A percentile compares a stretch with the other conserved stretches of the same genome.
These are phyloP conservation scores for Santalum album DNA, from an alignment of 164 flowering plant genomes.

Conservation along the genomic window DNA sequence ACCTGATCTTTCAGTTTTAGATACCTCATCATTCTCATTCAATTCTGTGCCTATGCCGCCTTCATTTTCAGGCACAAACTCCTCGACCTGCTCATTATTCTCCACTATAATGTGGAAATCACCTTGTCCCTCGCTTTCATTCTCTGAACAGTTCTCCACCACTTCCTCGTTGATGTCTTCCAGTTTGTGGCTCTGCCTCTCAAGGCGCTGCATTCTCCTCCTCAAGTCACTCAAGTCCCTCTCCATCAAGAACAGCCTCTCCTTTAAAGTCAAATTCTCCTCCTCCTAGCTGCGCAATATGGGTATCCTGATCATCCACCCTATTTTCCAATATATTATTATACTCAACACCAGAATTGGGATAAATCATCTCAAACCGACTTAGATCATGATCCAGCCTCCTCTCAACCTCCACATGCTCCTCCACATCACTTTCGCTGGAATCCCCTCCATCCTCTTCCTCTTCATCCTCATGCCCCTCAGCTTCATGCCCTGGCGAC, in stretches of 20 bases:
- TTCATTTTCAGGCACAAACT: constrained; percentile 8
- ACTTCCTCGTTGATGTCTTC: constrained; percentile 56
- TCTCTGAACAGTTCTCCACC: constrained; percentile 38
- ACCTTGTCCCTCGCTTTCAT: constrained; percentile 39
- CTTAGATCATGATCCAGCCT: constrained; percentile 93
- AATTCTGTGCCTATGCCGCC: neutral
- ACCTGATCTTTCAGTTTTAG: neutral
- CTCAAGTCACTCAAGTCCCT: constrained; percentile 69
- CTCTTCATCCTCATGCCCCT: constrained; percentile 46
- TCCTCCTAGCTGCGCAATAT: constrained; percentile 88
- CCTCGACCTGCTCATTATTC: constrained; percentile 19
- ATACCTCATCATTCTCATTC: constrained; percentile 8
- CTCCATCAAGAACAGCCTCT: constrained; percentile 84
- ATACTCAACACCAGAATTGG: constrained; percentile 40
- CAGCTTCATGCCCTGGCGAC: constrained; percentile 53
- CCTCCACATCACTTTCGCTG: constrained; percentile 94
- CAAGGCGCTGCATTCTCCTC: constrained; percentile 65
- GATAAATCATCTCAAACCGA: constrained; percentile 89
- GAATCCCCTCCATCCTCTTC: constrained; percentile 67
- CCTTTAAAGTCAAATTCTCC: constrained; percentile 82
- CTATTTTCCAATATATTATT: constrained; percentile 63
- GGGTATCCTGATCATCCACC: constrained; percentile 88
- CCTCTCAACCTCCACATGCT: constrained; percentile 91
- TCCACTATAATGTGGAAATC: constrained; percentile 9
- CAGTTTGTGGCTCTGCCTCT: constrained; percentile 30